Evolutionary conservation across 805 yeast genomes (phyloP), one percentile per base, ranked within the genome.

Genomic region (Starmera amethionina): DNA sequence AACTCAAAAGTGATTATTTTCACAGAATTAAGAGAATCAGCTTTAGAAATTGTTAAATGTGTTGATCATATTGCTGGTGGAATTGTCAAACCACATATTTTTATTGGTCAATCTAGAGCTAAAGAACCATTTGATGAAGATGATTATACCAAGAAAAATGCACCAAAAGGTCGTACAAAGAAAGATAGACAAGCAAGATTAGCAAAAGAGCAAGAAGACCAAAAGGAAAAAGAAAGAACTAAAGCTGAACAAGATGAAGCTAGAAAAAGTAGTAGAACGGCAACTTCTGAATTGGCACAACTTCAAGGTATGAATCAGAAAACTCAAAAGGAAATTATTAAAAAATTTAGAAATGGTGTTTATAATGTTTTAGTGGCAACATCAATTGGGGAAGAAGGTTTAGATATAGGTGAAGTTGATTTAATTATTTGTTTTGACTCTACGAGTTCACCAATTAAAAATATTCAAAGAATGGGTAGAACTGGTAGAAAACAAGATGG

Each of bases 331-430:
- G 81, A 79, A 41, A 72, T 86, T 10, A 80, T 93, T 27, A 71
- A 72, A 28, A 68, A 79, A 42, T 93, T 93, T 62, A 84, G 81
- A 51, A 52, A 60, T 0, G 96, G 95, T 8, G 67, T 60, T 1
- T 75, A 75, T 52, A 94, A 93, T 54, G 77, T 86, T 8, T 63
- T 93, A 16, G 96, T 93, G 6, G 96, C 97, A 5, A 93, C 99
- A 0, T 88, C 96, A 0, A 90, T 93, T 55, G 99, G 97, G 36
- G 99, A 93, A 58, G 99, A 93, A 67, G 99, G 99, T 35, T 70
- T 93, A 47, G 98, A 93, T 66, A 94, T 93, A 48, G 98, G 98
- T 29, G 97, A 94, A 57, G 99, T 93, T 40, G 98, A 93, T 59
- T 58, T 93, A 51, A 90, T 93, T 49, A 71, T 93, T 8, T 89